Evolutionary conservation across 257 asterid genomes (phyloP), one percentile per base, ranked within the genome.

Genomic region (Ophiorrhiza pumila): DNA sequence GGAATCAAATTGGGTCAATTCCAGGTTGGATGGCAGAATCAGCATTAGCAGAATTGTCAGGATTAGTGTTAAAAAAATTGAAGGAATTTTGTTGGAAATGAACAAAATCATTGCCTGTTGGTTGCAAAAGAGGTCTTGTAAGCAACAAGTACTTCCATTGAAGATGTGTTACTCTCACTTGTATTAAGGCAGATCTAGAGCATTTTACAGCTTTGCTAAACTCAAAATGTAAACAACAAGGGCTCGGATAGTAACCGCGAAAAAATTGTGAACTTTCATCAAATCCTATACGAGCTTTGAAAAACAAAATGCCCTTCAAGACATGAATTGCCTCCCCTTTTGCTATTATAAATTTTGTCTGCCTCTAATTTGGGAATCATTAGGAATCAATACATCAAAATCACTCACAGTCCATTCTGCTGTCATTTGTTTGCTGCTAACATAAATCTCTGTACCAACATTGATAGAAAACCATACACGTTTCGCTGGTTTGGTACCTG

Each of bases 321-420:
- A 65, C 41, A 66, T 27, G 20, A n/a, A 47, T 55, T 7, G 4
- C 2, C n/a, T 8, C 7, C 14, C 1, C 60, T 55, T 32, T 41
- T 27, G 69, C 34, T n/a, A 65, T 70, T 57, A 76, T 55, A 52
- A 9, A 14, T 49, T 55, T 57, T 61, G 77, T 25, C 57, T 47
- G 64, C 73, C 71, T 59, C 41, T 73, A 56, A 71, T 72, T 66
- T 55, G 56, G 22, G 67, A 76, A 17, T 72, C 81, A 65, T 68
- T 67, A 41, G 82, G 90, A 74, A 87, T 79, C 79, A 87, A 71
- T 31, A 92, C 87, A 65, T 92, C 92, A 74, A 92, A 92, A 81
- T 92, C 92, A 63, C 92, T 83, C 2, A 89, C 96, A 45, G 52
- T 73, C 97, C 97, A 92, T 75, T 92, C 92, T 64, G 97, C 91